Evolutionary conservation across 176 grass and related monocot genomes (phyloP).

Genomic region (Coix lacrymajobi): DNA sequence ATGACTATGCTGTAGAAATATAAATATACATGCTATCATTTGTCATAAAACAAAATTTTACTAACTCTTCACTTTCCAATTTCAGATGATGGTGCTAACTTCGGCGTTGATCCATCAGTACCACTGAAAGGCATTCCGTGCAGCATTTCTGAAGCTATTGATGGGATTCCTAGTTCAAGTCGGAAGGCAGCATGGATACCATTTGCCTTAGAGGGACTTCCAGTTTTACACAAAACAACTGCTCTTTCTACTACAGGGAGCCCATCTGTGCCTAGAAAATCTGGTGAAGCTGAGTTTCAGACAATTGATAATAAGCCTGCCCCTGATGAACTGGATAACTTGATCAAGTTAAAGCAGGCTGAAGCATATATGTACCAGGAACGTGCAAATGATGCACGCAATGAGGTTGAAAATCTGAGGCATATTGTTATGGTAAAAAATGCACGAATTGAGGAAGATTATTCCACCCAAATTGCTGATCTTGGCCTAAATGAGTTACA

Average conservation of each 20-base stretch:
- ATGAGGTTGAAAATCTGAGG: slow-evolving; percentile 55
- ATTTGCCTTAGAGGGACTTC: slow-evolving; percentile 47
- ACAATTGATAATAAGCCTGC: slow-evolving; percentile 47
- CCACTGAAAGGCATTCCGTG: slow-evolving; percentile 45
- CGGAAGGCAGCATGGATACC: slow-evolving; percentile 39
- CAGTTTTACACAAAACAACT: slow-evolving; percentile 38
- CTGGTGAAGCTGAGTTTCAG: slow-evolving; percentile 45
- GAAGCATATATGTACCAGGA: slow-evolving; percentile 94
- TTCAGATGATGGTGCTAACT: slow-evolving; percentile 51
- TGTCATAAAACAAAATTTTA: not conserved
- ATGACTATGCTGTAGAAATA: not conserved
- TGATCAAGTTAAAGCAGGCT: slow-evolving; percentile 86
- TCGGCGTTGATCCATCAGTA: slow-evolving; percentile 36
- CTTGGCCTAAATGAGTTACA: slow-evolving; percentile 58
- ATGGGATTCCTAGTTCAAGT: slow-evolving; percentile 52
- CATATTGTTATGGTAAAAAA: slow-evolving; percentile 52
- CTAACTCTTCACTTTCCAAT: slow-evolving; percentile 29
- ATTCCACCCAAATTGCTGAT: slow-evolving; percentile 43
- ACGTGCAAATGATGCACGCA: slow-evolving; percentile 71
- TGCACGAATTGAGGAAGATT: slow-evolving; percentile 65
- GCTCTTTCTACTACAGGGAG: slow-evolving; percentile 22
- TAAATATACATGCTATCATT: not conserved
- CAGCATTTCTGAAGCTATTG: slow-evolving; percentile 40
- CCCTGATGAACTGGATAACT: slow-evolving; percentile 70
- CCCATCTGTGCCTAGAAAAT: slow-evolving; percentile 28